Evolutionary conservation across 306 rosid genomes (phyloP).

Genomic region (Dryas octopetala): DNA sequence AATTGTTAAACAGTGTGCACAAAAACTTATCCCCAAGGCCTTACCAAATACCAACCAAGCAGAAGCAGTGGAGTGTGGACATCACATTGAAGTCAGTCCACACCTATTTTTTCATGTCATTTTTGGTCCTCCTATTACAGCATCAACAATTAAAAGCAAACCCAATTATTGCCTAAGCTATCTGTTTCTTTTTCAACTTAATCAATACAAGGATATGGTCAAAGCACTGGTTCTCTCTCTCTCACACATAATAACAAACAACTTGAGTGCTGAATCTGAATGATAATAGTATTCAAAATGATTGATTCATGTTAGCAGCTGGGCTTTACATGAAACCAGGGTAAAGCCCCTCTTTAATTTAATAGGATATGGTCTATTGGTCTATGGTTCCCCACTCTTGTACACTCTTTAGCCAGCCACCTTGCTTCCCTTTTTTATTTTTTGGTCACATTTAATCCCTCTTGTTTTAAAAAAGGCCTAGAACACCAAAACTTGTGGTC

Average conservation of each 20-base stretch:
- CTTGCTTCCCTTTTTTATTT: slow-evolving; percentile 24
- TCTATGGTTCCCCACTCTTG: slow-evolving; percentile 38
- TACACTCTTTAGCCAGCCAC: slow-evolving; percentile 34
- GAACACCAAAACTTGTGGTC: slow-evolving; percentile 43
- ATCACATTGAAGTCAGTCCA: too few species aligned
- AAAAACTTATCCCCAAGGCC: too few species aligned
- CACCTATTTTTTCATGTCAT: too few species aligned
- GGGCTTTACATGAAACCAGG: slow-evolving; percentile 41
- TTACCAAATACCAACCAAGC: too few species aligned
- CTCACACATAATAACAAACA: not conserved
- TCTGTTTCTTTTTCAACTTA: not conserved
- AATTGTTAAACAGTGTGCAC: too few species aligned
- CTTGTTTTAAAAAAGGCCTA: slow-evolving; percentile 37
- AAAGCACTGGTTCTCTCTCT: slow-evolving; percentile 9
- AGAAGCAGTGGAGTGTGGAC: too few species aligned
- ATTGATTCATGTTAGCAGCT: slow-evolving; percentile 31
- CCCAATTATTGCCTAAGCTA: not conserved
- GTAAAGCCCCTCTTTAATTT: slow-evolving; percentile 26
- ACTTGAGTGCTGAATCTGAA: slow-evolving; percentile 12
- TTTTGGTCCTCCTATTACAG: too few species aligned
- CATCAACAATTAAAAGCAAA: not conserved
- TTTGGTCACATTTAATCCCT: slow-evolving; percentile 6
- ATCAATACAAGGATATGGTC: not conserved
- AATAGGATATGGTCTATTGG: slow-evolving; percentile 19
- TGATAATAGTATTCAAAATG: slow-evolving; percentile 3